Evolutionary conservation across 2,329 filamentous ascomycete genomes (phyloP), one percentile per base, ranked within the genome.

Genomic region (Byssothecium circinans): DNA sequence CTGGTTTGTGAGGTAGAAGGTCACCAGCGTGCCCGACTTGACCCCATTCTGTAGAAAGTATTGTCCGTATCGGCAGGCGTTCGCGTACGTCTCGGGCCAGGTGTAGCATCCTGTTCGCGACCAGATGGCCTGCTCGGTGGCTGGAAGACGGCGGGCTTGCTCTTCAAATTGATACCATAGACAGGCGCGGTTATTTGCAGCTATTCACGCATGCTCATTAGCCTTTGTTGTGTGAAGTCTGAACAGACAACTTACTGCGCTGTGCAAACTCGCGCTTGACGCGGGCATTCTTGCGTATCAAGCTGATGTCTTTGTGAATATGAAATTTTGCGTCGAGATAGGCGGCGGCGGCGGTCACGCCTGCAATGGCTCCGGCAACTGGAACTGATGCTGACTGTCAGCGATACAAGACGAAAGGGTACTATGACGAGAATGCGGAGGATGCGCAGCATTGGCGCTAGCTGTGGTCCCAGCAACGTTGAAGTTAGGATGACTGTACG

Each of bases 251-350:
- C 68, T 52, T 69, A 83, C 82, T 63, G 30, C 78, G 78, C 66
- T 75, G 74, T 4, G 69, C 67, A 44, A 78, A 77, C 2, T 74
- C 68, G 42, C 78, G 76, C 42, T 73, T 69, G 8, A 72, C 70
- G 25, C 65, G 69, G 29, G 70, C 74, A n/a, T 72, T 49, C 10
- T 70, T 69, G 11, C 72, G 63, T n/a, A 87, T 66, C 6, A 60
- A 58, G 0, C 62, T 57, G 14, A 86, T 53, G 64, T 91, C 88
- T 60, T 87, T 82, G 34, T 71, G 66, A 41, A 91, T 64, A 63
- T 87, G 82, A 58, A 81, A 84, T 72, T 87, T 89, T 44, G 83
- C 88, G 61, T 91, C 81, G 36, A 88, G 72, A 57, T 89, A 88
- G 12, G 78, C 77, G 33, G 80, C 78, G 11, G 74, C 72, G 10